Evolutionary conservation across 192 early-diverging fungal genomes (phyloP).

Genomic region (Gaertneriomyces semiglobifer): DNA sequence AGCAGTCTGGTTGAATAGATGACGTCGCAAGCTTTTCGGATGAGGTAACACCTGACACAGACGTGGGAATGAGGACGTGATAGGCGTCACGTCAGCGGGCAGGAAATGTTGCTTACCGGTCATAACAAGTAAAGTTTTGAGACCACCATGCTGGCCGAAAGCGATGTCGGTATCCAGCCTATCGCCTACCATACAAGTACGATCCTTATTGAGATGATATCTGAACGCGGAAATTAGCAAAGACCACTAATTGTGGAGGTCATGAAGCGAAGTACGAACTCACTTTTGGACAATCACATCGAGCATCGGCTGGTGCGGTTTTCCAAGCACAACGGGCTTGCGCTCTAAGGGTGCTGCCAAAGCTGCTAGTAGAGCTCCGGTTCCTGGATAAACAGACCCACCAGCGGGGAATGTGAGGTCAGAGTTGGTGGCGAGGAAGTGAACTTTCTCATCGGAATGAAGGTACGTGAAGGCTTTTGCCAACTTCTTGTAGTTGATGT

Average conservation of each 20-base stretch:
- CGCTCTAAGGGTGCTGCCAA: conserved; percentile 73
- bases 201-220: conserved; percentile 68
- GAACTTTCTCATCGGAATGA: conserved; percentile 59
- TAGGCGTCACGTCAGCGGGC: background rate
- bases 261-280: conserved; percentile 16
- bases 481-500: conserved; percentile 91
- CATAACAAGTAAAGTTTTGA: conserved; percentile 85
- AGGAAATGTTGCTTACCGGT: conserved; percentile 56
- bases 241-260: conserved; percentile 4
- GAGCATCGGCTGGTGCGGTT: conserved; percentile 91
- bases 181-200: conserved; percentile 97
- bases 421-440: conserved; percentile 91
- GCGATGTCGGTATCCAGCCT: conserved; percentile 91
- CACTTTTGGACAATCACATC: conserved; percentile 85
- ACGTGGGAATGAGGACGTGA: background rate
- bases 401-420: conserved; percentile 86
- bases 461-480: conserved; percentile 89
- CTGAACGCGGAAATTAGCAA: conserved; percentile 4
- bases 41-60: conserved; percentile 38
- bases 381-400: conserved; percentile 72
- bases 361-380: conserved; percentile 76
- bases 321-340: conserved; percentile 83
- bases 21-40: conserved; percentile 22
- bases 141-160: conserved; percentile 84
- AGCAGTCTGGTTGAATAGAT: conserved; percentile 39